Conservation (phyloP, 2,329 filamentous ascomycete genomes). For the Cytospora piceicola region DNA sequence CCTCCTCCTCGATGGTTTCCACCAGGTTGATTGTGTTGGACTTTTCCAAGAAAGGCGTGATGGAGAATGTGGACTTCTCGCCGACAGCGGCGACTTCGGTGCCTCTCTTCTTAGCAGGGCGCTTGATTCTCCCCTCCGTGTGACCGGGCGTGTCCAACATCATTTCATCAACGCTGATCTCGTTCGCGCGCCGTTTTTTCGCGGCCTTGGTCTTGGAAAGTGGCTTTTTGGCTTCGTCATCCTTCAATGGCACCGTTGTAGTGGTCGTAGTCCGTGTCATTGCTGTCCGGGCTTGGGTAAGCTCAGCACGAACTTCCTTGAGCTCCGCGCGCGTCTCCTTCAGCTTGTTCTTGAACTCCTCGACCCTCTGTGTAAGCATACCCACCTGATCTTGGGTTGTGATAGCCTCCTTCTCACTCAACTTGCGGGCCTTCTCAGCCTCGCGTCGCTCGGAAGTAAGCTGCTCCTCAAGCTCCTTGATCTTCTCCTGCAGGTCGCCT, state of each 20-base stretch:
- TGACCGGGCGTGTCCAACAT: slow-evolving; percentile 50
- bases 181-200: slow-evolving; percentile 52
- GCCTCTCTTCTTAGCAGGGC: slow-evolving; percentile 59
- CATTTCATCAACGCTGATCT: slow-evolving; percentile 52
- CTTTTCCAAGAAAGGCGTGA: slow-evolving; percentile 89
- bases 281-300: slow-evolving; percentile 42
- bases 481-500: slow-evolving; percentile 37
- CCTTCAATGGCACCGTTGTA: slow-evolving; percentile 35
- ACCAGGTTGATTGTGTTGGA: slow-evolving; percentile 51
- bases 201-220: slow-evolving; percentile 43
- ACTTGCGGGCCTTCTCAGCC: slow-evolving; percentile 41
- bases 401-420: slow-evolving; percentile 57
- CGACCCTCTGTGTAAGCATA: slow-evolving; percentile 71
- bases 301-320: slow-evolving; percentile 60
- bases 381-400: slow-evolving; percentile 67
- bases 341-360: slow-evolving; percentile 70
- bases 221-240: slow-evolving; percentile 36
- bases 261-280: slow-evolving; percentile 32
- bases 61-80: slow-evolving; percentile 90
- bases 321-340: slow-evolving; percentile 72
- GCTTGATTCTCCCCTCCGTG: slow-evolving; percentile 44
- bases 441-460: slow-evolving; percentile 39
- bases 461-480: slow-evolving; percentile 48
- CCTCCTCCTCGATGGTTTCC: slow-evolving; percentile 45
- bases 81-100: slow-evolving; percentile 65